Evolutionary conservation across 2,329 filamentous ascomycete species (phyloP), one percentile per base, ranked within the genome.

Genomic region (Ophiostoma sp.): DNA sequence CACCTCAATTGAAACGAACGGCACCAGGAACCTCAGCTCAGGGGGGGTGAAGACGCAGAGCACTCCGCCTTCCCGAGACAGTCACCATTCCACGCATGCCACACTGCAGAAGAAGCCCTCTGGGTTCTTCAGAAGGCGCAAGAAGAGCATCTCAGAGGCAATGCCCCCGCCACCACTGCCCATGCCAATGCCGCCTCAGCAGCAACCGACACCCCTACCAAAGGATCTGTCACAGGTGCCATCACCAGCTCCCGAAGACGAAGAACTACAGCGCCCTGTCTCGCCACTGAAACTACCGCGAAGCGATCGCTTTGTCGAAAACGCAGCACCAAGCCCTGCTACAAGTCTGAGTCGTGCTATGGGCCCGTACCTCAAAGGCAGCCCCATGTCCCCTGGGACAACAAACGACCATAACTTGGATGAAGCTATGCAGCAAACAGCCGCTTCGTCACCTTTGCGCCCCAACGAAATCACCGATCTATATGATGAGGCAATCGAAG

Each of bases 91-190:
- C 27, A 76, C 81, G 16, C 81, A 83, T 68, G 79, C 81, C 5
- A 74, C 74, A 27, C 80, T 97, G 66, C 90, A 91, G 74, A 97
- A 97, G 81, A 97, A 97, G 78, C 87, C 92, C 4, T 96, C 94
- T 0, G 94, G 92, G 0, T 98, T 99, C 80, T 98, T 98, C 80
- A 86, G 95, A 71, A 85, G 95, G 70, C 86, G 93, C 71, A 98
- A 98, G 85, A 96, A 94, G 84, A 97, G 93, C 5, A 79, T 92
- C 45, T 85, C 87, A 14, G 93, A 96, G 71, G 76, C 77, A 62
- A 83, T 86, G 36, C 68, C 67, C 0, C 84, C 84, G 52, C 87
- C 89, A 45, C 87, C 89, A 8, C 78, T 88, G 42, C 84, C 84
- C 0, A 73, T 78, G 44, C 78, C 77, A 14, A 40, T 52, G 1